Evolutionary conservation across 139 green algal genomes (phyloP).

Genomic region (Pseudopediastrum boryanum): DNA sequence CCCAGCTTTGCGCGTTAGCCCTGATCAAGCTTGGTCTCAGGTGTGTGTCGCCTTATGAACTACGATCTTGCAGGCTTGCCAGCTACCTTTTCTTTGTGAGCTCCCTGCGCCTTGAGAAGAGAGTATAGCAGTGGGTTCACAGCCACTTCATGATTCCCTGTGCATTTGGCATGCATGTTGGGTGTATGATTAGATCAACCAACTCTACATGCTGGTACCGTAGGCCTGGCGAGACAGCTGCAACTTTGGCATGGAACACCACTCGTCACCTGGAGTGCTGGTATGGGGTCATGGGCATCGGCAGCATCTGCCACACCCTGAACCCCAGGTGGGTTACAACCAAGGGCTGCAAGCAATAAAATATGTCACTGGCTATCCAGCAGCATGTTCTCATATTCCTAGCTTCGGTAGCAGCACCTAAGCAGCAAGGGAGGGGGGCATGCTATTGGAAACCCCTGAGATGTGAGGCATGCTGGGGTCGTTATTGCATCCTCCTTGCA

Average conservation of each 20-base stretch:
- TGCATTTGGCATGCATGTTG: neutral
- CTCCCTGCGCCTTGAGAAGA: no score
- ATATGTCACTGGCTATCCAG: no score
- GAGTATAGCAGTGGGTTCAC: no score
- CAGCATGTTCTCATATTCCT: no score
- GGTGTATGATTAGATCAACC: neutral
- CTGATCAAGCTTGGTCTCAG: constrained; percentile 21
- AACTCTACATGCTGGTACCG: neutral
- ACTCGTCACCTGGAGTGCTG: constrained; percentile 71
- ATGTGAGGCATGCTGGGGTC: no score
- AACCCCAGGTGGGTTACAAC: constrained; percentile 25
- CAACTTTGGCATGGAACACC: constrained; percentile 84
- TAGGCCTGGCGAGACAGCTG: constrained; percentile 64
- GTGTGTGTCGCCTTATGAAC: neutral
- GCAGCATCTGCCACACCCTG: constrained; percentile 68
- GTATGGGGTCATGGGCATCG: constrained; percentile 67
- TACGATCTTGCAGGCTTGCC: neutral
- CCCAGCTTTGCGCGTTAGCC: constrained; percentile 22
- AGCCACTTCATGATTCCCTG: no score
- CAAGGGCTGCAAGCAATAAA: no score
- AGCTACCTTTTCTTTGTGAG: no score
- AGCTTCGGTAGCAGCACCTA: no score
- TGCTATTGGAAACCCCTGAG: no score
- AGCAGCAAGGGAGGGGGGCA: no score
- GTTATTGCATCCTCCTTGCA: no score